Percentiles rank a stretch among this genome's conserved stretches.
Conservation (phyloP, 352 stramenopile genomes). For the Pythium aphanidermatum region DNA sequence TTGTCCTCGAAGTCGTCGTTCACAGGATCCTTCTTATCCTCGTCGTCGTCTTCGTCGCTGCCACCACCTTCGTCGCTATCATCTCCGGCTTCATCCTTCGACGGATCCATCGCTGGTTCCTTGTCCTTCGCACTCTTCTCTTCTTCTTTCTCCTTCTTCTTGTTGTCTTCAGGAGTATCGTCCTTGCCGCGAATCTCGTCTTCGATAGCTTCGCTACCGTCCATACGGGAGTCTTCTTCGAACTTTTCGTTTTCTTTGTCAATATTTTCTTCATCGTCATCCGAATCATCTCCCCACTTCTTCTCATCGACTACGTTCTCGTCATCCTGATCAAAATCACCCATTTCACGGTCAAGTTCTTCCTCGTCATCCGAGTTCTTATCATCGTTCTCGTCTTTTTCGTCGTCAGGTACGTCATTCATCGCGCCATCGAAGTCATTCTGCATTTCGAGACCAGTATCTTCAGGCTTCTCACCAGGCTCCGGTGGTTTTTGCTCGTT, state of each 20-base stretch:
- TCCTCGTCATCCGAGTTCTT: constrained; percentile 89
- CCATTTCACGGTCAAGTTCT: constrained; percentile 99
- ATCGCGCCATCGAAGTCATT: constrained; percentile 99
- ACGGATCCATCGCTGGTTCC: constrained; percentile 57
- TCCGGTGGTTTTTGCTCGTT: constrained; percentile 71
- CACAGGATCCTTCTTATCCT: constrained; percentile 69
- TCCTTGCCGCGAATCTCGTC: constrained; percentile 89
- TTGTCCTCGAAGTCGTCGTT: constrained; percentile 75
- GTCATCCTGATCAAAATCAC: constrained; percentile 93
- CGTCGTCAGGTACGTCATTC: constrained; percentile 93
- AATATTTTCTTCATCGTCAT: constrained; percentile 91
- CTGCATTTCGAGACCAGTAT: constrained; percentile 99
- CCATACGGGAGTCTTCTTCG: constrained; percentile 80
- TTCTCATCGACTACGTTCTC: constrained; percentile 99
- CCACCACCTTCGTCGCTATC: constrained; percentile 34
- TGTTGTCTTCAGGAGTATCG: constrained; percentile 45
- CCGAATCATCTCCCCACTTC: constrained; percentile 94
- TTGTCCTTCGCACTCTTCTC: constrained; percentile 51
- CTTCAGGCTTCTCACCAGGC: constrained; percentile 48
- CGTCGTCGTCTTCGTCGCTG: constrained; percentile 47
- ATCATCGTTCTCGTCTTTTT: constrained; percentile 85
- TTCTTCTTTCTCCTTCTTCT: constrained; percentile 79
- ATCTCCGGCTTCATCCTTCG: constrained; percentile 43
- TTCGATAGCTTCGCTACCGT: constrained; percentile 66
- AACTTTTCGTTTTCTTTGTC: constrained; percentile 96